These are phyloP conservation scores for Cladosporium sp. DNA, from an alignment of 2,329 filamentous ascomycete species.

Conservation along the genomic window DNA sequence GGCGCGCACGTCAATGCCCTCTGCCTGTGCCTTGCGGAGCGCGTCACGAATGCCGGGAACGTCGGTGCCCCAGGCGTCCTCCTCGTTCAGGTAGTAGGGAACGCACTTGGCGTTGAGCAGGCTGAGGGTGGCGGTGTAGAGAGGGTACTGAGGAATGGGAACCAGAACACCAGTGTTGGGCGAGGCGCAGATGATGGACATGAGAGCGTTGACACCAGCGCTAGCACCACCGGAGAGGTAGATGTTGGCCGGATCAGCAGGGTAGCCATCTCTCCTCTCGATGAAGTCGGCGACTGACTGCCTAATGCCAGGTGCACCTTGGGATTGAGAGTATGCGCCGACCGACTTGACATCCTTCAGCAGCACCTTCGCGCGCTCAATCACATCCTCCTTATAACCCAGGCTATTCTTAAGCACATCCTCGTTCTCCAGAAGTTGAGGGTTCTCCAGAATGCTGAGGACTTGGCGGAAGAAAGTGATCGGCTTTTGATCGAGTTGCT, in stretches of 20 bases:
- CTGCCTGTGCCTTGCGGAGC: constrained; percentile 67
- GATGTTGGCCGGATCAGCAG: constrained; percentile 74
- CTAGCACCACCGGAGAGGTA: constrained; percentile 92
- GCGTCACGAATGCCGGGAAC: constrained; percentile 70
- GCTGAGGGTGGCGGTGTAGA: constrained; percentile 90
- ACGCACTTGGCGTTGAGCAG: constrained; percentile 82
- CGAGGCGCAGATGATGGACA: constrained; percentile 80
- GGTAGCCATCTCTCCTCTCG: constrained; percentile 81
- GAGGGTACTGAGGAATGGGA: constrained; percentile 94
- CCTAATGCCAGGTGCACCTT: constrained; percentile 80
- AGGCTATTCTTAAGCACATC: constrained; percentile 70
- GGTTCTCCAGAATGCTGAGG: constrained; percentile 88
- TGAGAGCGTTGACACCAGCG: constrained; percentile 87
- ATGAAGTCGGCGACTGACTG: constrained; percentile 91
- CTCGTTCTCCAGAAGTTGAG: constrained; percentile 74
- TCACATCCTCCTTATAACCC: constrained; percentile 85
- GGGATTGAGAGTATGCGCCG: constrained; percentile 93
- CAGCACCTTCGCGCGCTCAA: constrained; percentile 76
- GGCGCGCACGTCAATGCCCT: constrained; percentile 82
- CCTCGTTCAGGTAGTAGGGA: constrained; percentile 90
- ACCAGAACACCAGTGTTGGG: constrained; percentile 80
- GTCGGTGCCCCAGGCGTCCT: constrained; percentile 82
- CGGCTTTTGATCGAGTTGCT: constrained; percentile 98
- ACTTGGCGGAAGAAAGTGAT: constrained; percentile 99
- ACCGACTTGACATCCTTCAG: constrained; percentile 83